Evolutionary conservation across 2,329 filamentous ascomycete species (phyloP).

Genomic region (Clonostachys rosea): DNA sequence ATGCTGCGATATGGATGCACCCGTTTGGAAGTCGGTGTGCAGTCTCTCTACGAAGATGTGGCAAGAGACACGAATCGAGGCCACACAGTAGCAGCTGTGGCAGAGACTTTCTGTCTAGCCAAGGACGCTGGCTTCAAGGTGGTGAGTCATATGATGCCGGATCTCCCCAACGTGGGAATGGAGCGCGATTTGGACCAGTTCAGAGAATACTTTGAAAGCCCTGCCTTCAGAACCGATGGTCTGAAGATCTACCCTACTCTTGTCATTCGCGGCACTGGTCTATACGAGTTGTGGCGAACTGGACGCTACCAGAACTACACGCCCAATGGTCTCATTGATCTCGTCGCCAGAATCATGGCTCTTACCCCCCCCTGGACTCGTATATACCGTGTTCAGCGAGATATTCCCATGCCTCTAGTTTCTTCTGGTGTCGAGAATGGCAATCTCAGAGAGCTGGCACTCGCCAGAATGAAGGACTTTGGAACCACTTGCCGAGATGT

Average conservation of each 20-base stretch:
- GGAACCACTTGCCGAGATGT: conserved; percentile 96
- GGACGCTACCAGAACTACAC: conserved; percentile 98
- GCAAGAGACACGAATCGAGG: conserved; percentile 97
- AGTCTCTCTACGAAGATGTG: conserved; percentile 96
- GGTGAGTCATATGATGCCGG: conserved; percentile 99
- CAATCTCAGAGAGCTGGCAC: conserved; percentile 85
- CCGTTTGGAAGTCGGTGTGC: conserved; percentile 88
- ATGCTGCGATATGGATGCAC: conserved; percentile 99
- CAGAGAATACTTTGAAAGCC: conserved; percentile 95
- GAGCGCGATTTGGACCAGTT: conserved; percentile 97
- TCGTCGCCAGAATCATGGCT: conserved; percentile 93
- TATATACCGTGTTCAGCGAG: conserved; percentile 96
- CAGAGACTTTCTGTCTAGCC: conserved; percentile 93
- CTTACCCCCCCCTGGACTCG: conserved; percentile 96
- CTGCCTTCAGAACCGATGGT: conserved; percentile 91
- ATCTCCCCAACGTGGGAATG: conserved; percentile 96
- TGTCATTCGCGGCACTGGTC: conserved; percentile 90
- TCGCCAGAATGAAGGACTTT: conserved; percentile 99
- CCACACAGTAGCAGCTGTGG: conserved; percentile 91
- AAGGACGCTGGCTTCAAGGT: conserved; percentile 99
- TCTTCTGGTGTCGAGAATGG: conserved; percentile 98
- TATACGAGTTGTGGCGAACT: conserved; percentile 97
- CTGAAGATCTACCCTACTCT: conserved; percentile 98
- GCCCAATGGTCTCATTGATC: conserved; percentile 90
- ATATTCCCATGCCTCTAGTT: conserved; percentile 99